Evolutionary conservation across 2,329 filamentous ascomycete genomes (phyloP).

Genomic region (Aphanocladium album): DNA sequence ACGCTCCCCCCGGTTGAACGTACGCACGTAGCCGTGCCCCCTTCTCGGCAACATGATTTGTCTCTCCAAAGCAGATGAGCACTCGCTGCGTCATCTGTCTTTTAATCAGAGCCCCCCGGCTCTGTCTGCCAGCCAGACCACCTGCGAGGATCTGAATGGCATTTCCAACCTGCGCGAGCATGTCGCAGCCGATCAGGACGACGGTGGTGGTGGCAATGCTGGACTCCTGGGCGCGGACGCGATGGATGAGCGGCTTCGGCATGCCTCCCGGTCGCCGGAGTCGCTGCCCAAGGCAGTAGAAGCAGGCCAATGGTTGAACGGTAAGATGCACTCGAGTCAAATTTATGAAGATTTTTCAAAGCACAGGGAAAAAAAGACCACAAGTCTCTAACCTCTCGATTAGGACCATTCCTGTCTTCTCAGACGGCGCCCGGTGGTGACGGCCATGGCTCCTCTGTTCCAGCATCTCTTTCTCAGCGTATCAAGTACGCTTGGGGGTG

Average conservation of each 20-base stretch:
- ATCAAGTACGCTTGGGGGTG: constrained; percentile 34
- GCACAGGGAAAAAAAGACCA: neutral
- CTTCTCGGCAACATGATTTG: constrained; percentile 42
- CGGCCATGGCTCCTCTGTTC: constrained; percentile 31
- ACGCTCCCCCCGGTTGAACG: no score
- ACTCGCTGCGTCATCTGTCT: constrained; percentile 39
- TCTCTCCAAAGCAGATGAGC: constrained; percentile 49
- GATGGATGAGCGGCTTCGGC: constrained; percentile 23
- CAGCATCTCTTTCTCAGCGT: constrained; percentile 25
- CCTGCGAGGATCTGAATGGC: constrained; percentile 51
- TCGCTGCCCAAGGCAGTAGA: constrained; percentile 17
- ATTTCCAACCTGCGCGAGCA: constrained; percentile 46
- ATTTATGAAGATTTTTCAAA: neutral
- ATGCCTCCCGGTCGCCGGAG: constrained; percentile 17
- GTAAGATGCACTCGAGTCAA: constrained; percentile 17
- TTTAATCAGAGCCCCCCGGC: constrained; percentile 52
- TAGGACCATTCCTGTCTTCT: constrained; percentile 28
- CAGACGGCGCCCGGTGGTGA: constrained; percentile 34
- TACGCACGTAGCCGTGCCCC: no score
- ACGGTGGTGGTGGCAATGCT: constrained; percentile 23
- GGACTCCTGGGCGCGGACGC: constrained; percentile 17
- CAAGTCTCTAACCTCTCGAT: neutral
- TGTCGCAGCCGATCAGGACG: constrained; percentile 31
- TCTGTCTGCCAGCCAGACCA: constrained; percentile 44
- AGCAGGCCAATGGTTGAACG: constrained; percentile 28